Base-by-base conservation (phyloP, 73 alveolate genomes). In the Paraurostyla sp. region DNA sequence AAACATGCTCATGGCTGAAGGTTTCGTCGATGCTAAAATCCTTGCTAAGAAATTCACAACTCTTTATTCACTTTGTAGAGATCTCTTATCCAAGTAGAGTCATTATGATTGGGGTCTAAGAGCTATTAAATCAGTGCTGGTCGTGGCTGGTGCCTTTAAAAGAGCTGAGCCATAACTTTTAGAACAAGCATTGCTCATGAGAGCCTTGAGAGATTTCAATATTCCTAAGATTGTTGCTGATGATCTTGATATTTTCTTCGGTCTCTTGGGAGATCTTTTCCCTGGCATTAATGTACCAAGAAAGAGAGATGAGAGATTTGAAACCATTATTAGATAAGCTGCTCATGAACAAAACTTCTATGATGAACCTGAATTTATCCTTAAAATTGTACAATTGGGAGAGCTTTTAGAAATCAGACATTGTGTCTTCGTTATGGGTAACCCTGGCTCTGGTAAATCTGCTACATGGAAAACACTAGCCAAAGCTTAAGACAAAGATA, bases 21-120 rank as follows among this genome's bases (percentile, higher is more conserved):
- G 99, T 85, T 99, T 99, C 97, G 97, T 96, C 62, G 99, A 97
- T 49, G 99, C 99, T 35, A 99, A 99, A 87, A 92, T 93, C 85
- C 94, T 99, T 57, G 99, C 99, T 32, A 90, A 95, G 85, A 99
- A 99, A 93, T 99, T 99, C 98, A 98, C 99, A 43, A 97, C 98
- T 51, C 98, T 99, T 85, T 99, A 99, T 81, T 97, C 98, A 76
- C 97, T 99, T 75, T 97, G 99, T 82, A 97, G 97, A 96, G 99
- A 95, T 91, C 92, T 97, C 43, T 95, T 98, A 71, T 96, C 99
- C 46, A 98, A 96, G 90, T 96, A 94, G 80, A 73, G 85, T 89
- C 99, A 97, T 83, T 99, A 99, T 90, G 99, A 99, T 96, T 99
- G 99, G 99, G 99, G 99, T 69, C 99, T 99, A 58, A 98, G 99